A percentile compares a stretch with the other conserved stretches of the same genome.
Evolutionary conservation across 2,329 filamentous ascomycete species (phyloP).

Genomic region (Gaeumannomyces sp.): DNA sequence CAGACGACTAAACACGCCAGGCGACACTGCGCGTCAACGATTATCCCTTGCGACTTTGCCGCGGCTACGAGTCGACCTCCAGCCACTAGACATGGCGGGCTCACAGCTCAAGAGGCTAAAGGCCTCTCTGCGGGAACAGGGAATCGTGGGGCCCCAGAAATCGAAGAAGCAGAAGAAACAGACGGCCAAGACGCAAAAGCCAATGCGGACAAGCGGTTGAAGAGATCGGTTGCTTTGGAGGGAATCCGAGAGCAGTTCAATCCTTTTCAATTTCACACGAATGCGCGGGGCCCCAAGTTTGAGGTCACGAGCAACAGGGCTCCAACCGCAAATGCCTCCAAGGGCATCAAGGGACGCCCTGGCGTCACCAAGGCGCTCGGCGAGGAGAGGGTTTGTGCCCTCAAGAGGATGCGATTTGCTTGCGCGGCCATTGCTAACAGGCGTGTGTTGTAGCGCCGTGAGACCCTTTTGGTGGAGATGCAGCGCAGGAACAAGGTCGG

Average conservation of each 20-base stretch:
- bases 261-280: constrained; percentile 88
- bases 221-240: constrained; percentile 71
- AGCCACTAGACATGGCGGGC: constrained; percentile 64
- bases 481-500: constrained; percentile 85
- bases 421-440: neutral
- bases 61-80: constrained; percentile 11
- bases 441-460: constrained; percentile 52
- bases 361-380: constrained; percentile 78
- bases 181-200: constrained; percentile 60
- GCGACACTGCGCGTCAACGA: neutral
- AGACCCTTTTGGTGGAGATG: constrained; percentile 85
- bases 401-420: neutral
- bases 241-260: constrained; percentile 95
- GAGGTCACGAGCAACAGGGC: constrained; percentile 67
- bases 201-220: constrained; percentile 65
- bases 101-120: constrained; percentile 97
- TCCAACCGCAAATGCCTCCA: constrained; percentile 43
- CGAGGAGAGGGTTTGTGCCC: constrained; percentile 65
- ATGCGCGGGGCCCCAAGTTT: constrained; percentile 73
- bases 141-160: constrained; percentile 83
- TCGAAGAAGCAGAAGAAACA: constrained; percentile 92
- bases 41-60: neutral
- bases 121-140: constrained; percentile 80
- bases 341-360: constrained; percentile 65
- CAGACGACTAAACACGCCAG: neutral